Evolutionary conservation across 2,329 filamentous ascomycete species (phyloP).

Genomic region (Arthrobotrys musiformis): DNA sequence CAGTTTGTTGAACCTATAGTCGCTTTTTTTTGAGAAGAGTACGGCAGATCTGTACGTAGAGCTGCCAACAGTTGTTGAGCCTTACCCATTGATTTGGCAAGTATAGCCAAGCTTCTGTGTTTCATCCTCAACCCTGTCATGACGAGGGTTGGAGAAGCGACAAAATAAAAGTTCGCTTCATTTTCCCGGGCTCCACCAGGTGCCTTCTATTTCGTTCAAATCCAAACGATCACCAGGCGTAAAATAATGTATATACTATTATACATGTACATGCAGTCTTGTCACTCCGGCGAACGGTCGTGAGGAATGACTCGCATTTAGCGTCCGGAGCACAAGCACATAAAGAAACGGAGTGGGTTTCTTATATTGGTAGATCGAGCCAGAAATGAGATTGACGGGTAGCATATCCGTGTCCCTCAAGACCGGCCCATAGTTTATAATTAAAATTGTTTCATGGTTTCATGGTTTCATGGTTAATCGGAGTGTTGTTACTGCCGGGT

Average conservation of each 20-base stretch:
- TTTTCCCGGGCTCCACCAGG: slow-evolving; percentile 18
- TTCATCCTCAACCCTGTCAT: slow-evolving; percentile 9
- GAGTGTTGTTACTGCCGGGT: background rate
- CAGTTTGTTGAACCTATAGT: background rate
- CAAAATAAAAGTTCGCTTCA: slow-evolving; percentile 31
- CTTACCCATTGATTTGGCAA: slow-evolving; percentile 9
- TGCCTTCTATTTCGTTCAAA: background rate
- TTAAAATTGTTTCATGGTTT: too few relatives aligned
- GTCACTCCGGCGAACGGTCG: background rate
- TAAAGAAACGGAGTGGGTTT: too few relatives aligned
- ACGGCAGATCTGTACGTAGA: slow-evolving; percentile 1
- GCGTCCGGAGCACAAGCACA: too few relatives aligned
- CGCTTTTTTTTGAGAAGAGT: background rate
- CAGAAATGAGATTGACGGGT: background rate
- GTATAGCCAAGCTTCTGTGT: slow-evolving; percentile 27
- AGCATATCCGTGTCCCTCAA: background rate
- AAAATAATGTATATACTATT: too few relatives aligned
- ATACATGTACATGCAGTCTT: background rate
- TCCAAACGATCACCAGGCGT: background rate
- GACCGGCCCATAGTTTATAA: too few relatives aligned
- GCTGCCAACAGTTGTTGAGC: too few relatives aligned
- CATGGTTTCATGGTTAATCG: background rate
- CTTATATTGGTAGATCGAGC: background rate
- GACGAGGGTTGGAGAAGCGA: background rate
- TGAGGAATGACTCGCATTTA: background rate